Evolutionary conservation across 345 rosid genomes (phyloP).

Genomic region (Eucalyptus caleyi): DNA sequence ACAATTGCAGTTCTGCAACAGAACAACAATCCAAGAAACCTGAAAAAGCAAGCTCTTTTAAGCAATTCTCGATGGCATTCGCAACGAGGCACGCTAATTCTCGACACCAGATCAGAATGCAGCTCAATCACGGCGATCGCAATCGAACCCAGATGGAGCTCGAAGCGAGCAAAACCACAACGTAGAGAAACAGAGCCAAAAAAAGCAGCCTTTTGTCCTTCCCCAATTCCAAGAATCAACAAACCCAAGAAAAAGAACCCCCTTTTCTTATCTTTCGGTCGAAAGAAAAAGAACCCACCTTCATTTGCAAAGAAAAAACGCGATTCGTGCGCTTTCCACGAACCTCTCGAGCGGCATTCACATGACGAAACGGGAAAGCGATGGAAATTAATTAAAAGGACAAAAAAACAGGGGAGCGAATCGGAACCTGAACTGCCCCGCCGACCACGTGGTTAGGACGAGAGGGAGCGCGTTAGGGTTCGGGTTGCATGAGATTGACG

Average conservation of each 20-base stretch:
- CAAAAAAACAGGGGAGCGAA: background rate
- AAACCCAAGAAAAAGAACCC: background rate
- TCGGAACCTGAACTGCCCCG: background rate
- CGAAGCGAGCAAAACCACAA: background rate
- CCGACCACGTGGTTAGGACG: background rate
- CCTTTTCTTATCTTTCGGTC: too few species aligned
- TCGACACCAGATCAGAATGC: background rate
- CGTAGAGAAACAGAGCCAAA: background rate
- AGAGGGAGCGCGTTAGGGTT: background rate
- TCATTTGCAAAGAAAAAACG: background rate
- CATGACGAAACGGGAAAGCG: background rate
- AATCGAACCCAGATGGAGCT: background rate
- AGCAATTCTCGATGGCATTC: background rate
- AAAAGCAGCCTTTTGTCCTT: background rate
- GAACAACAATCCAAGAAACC: background rate
- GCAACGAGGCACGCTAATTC: background rate
- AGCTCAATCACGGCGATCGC: background rate
- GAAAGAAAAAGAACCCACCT: background rate
- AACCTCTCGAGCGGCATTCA: background rate
- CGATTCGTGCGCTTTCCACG: background rate
- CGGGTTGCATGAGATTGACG: background rate
- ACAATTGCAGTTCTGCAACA: background rate
- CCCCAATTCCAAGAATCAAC: background rate
- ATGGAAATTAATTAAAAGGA: background rate
- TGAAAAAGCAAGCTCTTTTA: background rate